Evolutionary conservation across 306 rosid species (phyloP).

Genomic region (Vigna angularis): DNA sequence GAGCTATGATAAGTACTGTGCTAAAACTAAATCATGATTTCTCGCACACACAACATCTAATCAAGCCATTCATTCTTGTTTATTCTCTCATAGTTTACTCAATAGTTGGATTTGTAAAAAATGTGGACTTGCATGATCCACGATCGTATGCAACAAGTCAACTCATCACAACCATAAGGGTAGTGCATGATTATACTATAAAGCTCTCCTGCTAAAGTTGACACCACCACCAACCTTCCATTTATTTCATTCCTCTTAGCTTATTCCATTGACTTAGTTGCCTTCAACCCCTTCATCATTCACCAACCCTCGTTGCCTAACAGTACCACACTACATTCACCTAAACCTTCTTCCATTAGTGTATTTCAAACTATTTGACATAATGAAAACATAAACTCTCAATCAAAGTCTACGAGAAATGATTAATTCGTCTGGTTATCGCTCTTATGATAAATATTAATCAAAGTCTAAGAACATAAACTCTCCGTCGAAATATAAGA

Average conservation of each 20-base stretch:
- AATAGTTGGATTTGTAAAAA: conserved; percentile 8
- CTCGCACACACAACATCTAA: not conserved
- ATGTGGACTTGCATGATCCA: conserved; percentile 33
- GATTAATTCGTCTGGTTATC: too few relatives aligned
- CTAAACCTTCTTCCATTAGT: not conserved
- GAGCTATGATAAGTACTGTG: not conserved
- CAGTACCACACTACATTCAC: not conserved
- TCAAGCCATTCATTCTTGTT: not conserved
- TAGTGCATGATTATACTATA: not conserved
- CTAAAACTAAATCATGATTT: conserved; percentile 6
- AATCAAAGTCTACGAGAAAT: too few relatives aligned
- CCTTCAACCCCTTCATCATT: conserved; percentile 11
- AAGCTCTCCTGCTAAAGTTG: conserved; percentile 2
- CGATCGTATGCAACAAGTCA: conserved; percentile 16
- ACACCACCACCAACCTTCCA: conserved; percentile 5
- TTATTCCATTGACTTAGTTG: conserved; percentile 26
- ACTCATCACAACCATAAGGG: conserved; percentile 7
- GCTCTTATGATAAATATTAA: too few relatives aligned
- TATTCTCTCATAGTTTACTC: not conserved
- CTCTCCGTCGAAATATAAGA: too few relatives aligned
- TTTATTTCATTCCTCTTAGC: not conserved
- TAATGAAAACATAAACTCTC: too few relatives aligned
- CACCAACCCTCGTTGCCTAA: not conserved
- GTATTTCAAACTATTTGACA: not conserved
- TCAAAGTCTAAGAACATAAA: too few relatives aligned